phyloP scores from a whole-genome alignment of 371 early-diverging fungal genomes.

The Caulochytrium protostelioides region DNA sequence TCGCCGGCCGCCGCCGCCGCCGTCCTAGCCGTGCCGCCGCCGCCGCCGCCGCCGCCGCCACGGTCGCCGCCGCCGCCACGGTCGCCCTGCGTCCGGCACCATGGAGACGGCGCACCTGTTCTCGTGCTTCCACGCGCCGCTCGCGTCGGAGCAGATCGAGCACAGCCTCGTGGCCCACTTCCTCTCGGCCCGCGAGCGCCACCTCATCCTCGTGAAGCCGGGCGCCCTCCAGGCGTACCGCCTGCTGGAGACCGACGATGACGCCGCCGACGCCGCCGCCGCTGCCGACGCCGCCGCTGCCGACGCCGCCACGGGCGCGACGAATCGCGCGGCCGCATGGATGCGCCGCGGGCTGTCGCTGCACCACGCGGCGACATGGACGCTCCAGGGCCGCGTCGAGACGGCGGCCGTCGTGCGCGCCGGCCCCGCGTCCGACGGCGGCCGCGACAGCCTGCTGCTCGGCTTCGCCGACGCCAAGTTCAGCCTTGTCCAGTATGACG shows the following conservation, averaged over 20 bases:
- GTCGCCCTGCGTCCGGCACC: too few species aligned
- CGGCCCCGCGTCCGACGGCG: constrained; percentile 38
- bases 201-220: constrained; percentile 54
- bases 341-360: constrained; percentile 11
- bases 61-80: too few species aligned
- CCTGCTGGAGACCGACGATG: constrained; percentile 43
- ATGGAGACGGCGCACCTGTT: not conserved
- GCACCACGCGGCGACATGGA: constrained; percentile 46
- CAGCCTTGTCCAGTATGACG: constrained; percentile 52
- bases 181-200: constrained; percentile 39
- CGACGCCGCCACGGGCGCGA: constrained; percentile 5
- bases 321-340: constrained; percentile 5
- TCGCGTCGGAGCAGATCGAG: constrained; percentile 29
- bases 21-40: too few species aligned
- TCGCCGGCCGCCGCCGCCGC: too few species aligned
- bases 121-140: not conserved
- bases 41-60: too few species aligned
- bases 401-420: constrained; percentile 56
- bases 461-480: constrained; percentile 87
- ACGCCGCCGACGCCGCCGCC: constrained; percentile 8
- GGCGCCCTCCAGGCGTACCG: constrained; percentile 59
- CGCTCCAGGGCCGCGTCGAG: constrained; percentile 55
- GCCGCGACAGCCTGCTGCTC: constrained; percentile 58
- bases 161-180: constrained; percentile 48
- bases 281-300: constrained; percentile 5